These are phyloP conservation scores for Pistacia integerrima DNA, from an alignment of 345 rosid genomes.

Conservation along the genomic window DNA sequence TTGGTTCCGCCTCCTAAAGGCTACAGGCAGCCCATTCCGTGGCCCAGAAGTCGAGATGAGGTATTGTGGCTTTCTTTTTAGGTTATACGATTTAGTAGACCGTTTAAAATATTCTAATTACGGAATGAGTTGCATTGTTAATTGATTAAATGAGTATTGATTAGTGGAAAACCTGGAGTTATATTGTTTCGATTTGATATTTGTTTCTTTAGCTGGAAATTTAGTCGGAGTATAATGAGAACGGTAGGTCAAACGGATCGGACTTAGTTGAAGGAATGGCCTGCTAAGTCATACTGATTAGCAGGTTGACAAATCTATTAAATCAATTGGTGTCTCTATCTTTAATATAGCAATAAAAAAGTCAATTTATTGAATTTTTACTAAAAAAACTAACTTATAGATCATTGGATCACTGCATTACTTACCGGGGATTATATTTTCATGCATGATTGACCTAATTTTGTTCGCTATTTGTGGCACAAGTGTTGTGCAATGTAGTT, in stretches of 20 bases:
- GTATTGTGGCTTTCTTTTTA: conserved; percentile 31
- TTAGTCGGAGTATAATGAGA: neutral
- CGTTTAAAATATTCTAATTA: neutral
- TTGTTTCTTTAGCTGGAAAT: neutral
- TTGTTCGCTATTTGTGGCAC: no score
- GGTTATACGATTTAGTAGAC: neutral
- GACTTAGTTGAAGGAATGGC: neutral
- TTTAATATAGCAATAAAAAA: no score
- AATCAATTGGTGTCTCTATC: neutral
- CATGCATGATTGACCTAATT: no score
- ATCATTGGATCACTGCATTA: no score
- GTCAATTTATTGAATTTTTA: no score
- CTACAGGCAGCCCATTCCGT: conserved; percentile 69
- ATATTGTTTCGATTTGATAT: neutral
- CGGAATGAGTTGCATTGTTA: neutral
- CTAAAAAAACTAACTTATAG: no score
- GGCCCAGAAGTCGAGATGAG: conserved; percentile 98
- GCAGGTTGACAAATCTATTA: neutral
- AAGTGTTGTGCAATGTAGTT: no score
- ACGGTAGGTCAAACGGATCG: neutral
- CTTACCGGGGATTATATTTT: no score
- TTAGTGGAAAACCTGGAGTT: no score
- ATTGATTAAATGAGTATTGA: neutral
- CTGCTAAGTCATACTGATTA: neutral
- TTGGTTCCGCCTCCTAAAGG: conserved; percentile 76